Evolutionary conservation across 2,329 filamentous ascomycete species (phyloP).

Genomic region (Fusarium marasasianum): DNA sequence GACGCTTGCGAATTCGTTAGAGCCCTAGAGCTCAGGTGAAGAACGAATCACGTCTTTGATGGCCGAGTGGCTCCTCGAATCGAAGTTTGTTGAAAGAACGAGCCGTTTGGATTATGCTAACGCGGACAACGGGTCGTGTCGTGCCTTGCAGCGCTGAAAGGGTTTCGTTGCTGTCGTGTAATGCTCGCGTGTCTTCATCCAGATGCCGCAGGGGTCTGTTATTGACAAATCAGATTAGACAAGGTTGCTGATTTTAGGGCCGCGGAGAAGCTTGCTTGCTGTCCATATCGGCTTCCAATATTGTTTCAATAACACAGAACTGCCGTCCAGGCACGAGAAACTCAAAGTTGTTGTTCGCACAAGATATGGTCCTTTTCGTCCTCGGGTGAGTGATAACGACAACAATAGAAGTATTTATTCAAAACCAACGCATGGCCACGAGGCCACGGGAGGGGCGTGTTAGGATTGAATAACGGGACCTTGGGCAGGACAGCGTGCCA

Average conservation of each 20-base stretch:
- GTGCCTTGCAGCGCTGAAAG: slow-evolving; percentile 41
- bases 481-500: slow-evolving; percentile 24
- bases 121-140: slow-evolving; percentile 36
- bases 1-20: slow-evolving; percentile 26
- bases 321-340: slow-evolving; percentile 1
- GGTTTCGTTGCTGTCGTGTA: slow-evolving; percentile 23
- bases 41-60: slow-evolving; percentile 35
- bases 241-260: slow-evolving; percentile 29
- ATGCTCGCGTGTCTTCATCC: slow-evolving; percentile 20
- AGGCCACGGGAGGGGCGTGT: slow-evolving; percentile 19
- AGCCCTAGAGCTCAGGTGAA: slow-evolving; percentile 17
- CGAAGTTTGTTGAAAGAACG: slow-evolving; percentile 8
- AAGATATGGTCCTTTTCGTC: background rate
- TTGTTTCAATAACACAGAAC: background rate
- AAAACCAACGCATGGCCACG: slow-evolving; percentile 16
- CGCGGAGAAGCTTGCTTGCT: slow-evolving; percentile 32
- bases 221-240: slow-evolving; percentile 34
- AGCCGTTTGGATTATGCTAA: slow-evolving; percentile 28
- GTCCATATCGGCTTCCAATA: slow-evolving; percentile 9
- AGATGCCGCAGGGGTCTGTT: slow-evolving; percentile 22
- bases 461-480: slow-evolving; percentile 10
- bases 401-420: slow-evolving; percentile 32
- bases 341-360: background rate
- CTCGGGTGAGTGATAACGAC: slow-evolving; percentile 21
- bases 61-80: slow-evolving; percentile 27